Percentiles rank a stretch among this genome's conserved stretches.
These are phyloP conservation scores for Batkoa obscura DNA, from an alignment of 371 early-diverging fungal species.

Conservation along the genomic window DNA sequence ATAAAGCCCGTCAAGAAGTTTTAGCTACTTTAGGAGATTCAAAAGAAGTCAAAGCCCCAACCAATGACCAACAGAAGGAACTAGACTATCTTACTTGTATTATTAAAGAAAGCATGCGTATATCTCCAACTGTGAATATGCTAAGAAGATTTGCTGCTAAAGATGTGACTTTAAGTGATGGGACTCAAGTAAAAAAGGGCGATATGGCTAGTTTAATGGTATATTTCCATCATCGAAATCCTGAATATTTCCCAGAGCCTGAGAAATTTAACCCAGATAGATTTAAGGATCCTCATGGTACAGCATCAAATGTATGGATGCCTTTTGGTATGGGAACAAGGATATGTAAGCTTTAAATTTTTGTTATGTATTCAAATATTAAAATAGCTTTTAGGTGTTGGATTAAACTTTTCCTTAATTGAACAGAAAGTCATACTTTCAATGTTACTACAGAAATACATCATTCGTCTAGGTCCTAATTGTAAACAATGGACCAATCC, in stretches of 20 bases:
- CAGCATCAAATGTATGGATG: not conserved
- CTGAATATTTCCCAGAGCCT: not conserved
- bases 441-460: constrained; percentile 19
- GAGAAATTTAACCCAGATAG: not conserved
- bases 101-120: constrained; percentile 5
- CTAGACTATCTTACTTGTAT: not conserved
- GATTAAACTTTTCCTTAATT: constrained; percentile 29
- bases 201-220: not conserved
- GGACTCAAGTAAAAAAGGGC: not conserved
- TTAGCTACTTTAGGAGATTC: not conserved
- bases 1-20: constrained; percentile 21
- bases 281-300: not conserved
- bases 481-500: too few species aligned
- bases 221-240: not conserved
- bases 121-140: not conserved
- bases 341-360: not conserved
- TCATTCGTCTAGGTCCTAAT: not conserved
- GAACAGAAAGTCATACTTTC: constrained; percentile 26
- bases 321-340: not conserved
- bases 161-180: not conserved
- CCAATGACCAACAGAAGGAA: not conserved
- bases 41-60: not conserved
- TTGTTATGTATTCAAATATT: not conserved
- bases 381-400: constrained; percentile 10
- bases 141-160: not conserved